These are phyloP conservation scores for Myxozyma kluyveri DNA, from an alignment of 805 yeast genomes.

Conservation along the genomic window DNA sequence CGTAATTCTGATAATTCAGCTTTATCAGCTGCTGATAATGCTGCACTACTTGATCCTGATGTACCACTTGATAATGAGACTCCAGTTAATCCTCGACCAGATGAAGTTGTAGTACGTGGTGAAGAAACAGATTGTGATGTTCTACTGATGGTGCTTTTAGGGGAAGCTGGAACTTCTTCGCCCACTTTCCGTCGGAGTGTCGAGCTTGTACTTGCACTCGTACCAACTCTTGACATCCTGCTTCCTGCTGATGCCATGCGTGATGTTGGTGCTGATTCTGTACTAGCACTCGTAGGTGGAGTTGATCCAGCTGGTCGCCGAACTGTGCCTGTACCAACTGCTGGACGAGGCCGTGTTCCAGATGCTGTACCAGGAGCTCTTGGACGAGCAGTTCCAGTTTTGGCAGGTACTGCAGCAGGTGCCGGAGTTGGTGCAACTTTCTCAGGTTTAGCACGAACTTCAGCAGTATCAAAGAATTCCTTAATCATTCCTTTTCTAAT, in stretches of 20 bases:
- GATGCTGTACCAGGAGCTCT: conserved; percentile 7
- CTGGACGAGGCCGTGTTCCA: conserved; percentile 21
- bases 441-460: conserved; percentile 49
- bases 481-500: conserved; percentile 67
- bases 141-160: neutral
- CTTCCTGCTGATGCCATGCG: neutral
- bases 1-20: conserved; percentile 52
- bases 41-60: conserved; percentile 7
- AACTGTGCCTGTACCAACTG: neutral
- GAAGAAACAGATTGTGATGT: neutral
- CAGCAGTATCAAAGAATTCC: conserved; percentile 55
- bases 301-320: neutral
- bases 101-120: conserved; percentile 2
- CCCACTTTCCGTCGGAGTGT: conserved; percentile 7
- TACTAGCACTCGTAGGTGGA: neutral
- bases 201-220: conserved; percentile 1
- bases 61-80: conserved; percentile 19
- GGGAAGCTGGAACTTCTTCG: conserved; percentile 3
- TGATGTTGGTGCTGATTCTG: neutral
- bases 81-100: conserved; percentile 29
- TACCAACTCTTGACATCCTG: neutral
- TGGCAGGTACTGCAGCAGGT: conserved; percentile 22
- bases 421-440: conserved; percentile 35
- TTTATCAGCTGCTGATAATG: conserved; percentile 36
- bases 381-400: conserved; percentile 2